Conservation (phyloP, 2,329 filamentous ascomycete genomes). For the Diaporthe australafricana region DNA sequence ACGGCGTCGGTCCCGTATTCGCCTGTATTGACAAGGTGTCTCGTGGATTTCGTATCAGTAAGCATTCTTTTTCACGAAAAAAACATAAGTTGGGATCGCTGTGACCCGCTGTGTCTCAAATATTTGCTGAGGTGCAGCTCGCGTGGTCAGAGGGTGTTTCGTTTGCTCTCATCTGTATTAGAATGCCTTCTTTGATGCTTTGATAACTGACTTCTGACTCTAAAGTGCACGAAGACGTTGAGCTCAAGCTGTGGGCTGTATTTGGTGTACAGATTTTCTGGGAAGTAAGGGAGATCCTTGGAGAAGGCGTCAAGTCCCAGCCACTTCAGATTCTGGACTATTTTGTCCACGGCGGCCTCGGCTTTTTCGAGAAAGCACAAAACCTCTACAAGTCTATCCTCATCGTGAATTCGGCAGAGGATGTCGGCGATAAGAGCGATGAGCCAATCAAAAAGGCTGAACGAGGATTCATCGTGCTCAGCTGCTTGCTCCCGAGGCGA, state of each 20-base stretch:
- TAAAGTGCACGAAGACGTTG: conserved; percentile 14
- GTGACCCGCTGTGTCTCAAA: background rate
- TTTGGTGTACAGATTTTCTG: conserved; percentile 23
- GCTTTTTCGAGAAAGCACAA: background rate
- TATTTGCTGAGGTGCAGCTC: background rate
- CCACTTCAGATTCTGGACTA: background rate
- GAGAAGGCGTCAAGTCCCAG: background rate
- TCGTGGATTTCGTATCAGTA: conserved; percentile 17
- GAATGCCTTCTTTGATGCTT: background rate
- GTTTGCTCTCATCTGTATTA: background rate
- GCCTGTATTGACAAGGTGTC: conserved; percentile 8
- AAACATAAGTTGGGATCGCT: too few species aligned
- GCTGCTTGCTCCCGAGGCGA: background rate
- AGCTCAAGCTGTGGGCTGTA: conserved; percentile 25
- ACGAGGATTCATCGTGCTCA: background rate
- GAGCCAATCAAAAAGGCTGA: background rate
- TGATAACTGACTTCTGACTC: background rate
- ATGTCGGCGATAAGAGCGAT: background rate
- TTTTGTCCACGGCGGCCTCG: background rate
- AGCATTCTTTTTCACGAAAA: background rate
- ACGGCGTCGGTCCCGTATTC: conserved; percentile 9
- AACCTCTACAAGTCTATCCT: background rate
- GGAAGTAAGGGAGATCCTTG: background rate
- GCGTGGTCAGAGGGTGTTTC: background rate
- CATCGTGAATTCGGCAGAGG: background rate